phyloP scores from a whole-genome alignment of 2,329 filamentous ascomycete genomes.

The Tolypocladium tropicale region DNA sequence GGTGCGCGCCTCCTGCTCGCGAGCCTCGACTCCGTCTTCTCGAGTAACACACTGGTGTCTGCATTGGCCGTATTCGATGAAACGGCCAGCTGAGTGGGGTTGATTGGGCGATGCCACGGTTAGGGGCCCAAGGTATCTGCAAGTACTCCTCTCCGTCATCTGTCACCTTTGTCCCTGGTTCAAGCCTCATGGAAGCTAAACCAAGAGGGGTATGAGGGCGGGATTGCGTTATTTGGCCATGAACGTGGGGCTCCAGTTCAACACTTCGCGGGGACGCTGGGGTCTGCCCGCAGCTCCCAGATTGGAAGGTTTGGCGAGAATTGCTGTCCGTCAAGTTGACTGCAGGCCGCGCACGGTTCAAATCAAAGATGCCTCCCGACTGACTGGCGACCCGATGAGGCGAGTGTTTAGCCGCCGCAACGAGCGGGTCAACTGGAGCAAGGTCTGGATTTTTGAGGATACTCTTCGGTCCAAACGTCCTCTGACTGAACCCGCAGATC shows the following conservation, averaged over 20 bases:
- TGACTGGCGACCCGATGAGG: not conserved
- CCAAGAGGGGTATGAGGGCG: constrained; percentile 11
- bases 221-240: constrained; percentile 10
- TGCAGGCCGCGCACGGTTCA: not conserved
- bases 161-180: constrained; percentile 11
- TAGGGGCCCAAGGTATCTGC: constrained; percentile 4
- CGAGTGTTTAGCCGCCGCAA: not conserved
- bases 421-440: no score
- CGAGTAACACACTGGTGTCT: not conserved
- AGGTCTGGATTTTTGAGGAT: not conserved
- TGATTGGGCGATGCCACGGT: not conserved
- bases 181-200: constrained; percentile 8
- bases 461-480: not conserved
- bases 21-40: not conserved
- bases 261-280: not conserved
- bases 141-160: constrained; percentile 8
- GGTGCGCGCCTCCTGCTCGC: not conserved
- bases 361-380: not conserved
- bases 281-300: not conserved
- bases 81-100: not conserved
- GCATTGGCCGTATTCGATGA: no score
- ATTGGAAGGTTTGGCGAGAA: not conserved
- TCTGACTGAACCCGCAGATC: not conserved
- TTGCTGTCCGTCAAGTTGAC: not conserved
- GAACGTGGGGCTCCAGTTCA: not conserved